These are phyloP conservation scores for Dissophora ornata DNA, from an alignment of 192 early-diverging fungal species.

Conservation along the genomic window DNA sequence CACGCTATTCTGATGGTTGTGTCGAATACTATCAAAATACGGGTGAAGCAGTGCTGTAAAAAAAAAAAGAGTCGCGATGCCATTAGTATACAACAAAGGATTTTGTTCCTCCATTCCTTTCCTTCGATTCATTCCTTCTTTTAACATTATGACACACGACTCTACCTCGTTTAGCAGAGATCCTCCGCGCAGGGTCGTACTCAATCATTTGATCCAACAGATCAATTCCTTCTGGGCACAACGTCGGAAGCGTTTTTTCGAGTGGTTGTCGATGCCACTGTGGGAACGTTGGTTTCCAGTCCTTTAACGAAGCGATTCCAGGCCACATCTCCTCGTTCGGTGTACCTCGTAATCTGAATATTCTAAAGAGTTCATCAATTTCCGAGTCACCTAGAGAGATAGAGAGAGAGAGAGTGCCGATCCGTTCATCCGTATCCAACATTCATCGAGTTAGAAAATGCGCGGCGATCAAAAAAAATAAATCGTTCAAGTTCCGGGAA, in stretches of 20 bases:
- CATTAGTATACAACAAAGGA: too few relatives aligned
- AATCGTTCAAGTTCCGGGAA: too few relatives aligned
- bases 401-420: too few relatives aligned
- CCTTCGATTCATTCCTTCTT: too few relatives aligned
- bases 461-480: too few relatives aligned
- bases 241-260: conserved; percentile 73
- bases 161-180: conserved; percentile 65
- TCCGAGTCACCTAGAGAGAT: conserved; percentile 63
- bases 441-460: too few relatives aligned
- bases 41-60: conserved; percentile 72
- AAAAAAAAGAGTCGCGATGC: conserved; percentile 10
- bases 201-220: conserved; percentile 77
- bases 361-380: conserved; percentile 70
- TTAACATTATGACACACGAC: too few relatives aligned
- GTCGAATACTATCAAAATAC: conserved; percentile 69
- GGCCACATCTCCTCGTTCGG: conserved; percentile 77
- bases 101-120: too few relatives aligned
- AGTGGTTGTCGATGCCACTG: conserved; percentile 68
- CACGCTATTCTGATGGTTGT: not conserved
- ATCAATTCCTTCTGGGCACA: conserved; percentile 73
- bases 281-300: conserved; percentile 64
- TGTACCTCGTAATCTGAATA: conserved; percentile 73
- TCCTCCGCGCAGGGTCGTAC: conserved; percentile 76
- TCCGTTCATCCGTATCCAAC: too few relatives aligned
- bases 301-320: conserved; percentile 59